These are phyloP conservation scores for Xylaria sp. DNA, from an alignment of 2,329 filamentous ascomycete genomes.

Conservation along the genomic window DNA sequence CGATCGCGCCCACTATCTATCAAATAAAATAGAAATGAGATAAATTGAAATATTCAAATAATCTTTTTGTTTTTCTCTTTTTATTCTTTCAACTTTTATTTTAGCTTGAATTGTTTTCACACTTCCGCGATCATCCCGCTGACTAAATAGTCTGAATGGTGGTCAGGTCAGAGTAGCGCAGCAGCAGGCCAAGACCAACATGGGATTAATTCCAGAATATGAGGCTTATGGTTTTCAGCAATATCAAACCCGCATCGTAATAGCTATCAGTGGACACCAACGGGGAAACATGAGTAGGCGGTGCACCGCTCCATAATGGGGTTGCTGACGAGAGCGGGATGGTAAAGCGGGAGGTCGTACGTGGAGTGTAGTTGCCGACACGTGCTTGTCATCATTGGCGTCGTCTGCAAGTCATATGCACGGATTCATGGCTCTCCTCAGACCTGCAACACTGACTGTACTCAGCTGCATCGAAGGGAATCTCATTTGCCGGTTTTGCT, in stretches of 20 bases:
- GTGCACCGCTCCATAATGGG: conserved; percentile 7
- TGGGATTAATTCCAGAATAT: conserved; percentile 14
- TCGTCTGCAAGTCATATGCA: conserved; percentile 32
- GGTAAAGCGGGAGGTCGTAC: conserved; percentile 2
- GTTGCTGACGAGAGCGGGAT: conserved; percentile 30
- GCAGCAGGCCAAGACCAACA: conserved; percentile 26
- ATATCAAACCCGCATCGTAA: conserved; percentile 17
- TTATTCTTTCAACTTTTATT: neutral
- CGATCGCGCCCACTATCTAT: too few species aligned
- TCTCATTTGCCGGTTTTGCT: conserved; percentile 17
- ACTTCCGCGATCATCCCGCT: neutral
- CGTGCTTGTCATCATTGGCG: conserved; percentile 24
- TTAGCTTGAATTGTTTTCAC: neutral
- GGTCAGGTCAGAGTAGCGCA: conserved; percentile 26
- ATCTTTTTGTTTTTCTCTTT: too few species aligned
- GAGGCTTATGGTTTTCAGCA: neutral
- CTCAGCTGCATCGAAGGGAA: conserved; percentile 4
- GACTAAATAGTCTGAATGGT: conserved; percentile 6
- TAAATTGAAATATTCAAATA: neutral
- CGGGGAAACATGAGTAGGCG: conserved; percentile 6
- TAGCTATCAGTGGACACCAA: conserved; percentile 1
- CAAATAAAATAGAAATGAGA: too few species aligned
- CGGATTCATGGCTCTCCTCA: conserved; percentile 24
- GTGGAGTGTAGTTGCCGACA: conserved; percentile 20
- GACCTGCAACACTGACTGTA: conserved; percentile 25